Percentiles rank a stretch among this genome's conserved stretches.
These are phyloP conservation scores for Nephelium lappaceum DNA, from an alignment of 345 rosid genomes.

Conservation along the genomic window DNA sequence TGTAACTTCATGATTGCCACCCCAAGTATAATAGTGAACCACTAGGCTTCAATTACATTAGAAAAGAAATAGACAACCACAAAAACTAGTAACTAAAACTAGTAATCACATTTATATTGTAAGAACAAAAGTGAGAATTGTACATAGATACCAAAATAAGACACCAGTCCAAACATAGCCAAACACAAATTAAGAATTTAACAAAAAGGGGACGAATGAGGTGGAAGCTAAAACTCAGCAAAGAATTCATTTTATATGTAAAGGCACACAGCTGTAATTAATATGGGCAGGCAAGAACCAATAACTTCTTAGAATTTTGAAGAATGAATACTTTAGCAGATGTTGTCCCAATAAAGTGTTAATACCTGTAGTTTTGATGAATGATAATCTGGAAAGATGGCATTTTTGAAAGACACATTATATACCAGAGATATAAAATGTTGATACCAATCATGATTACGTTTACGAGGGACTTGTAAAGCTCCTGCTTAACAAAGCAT, in stretches of 20 bases:
- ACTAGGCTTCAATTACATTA: background rate
- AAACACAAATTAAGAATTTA: background rate
- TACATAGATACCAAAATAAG: background rate
- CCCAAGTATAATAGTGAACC: background rate
- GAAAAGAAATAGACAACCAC: background rate
- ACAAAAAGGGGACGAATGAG: background rate
- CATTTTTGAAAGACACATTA: background rate
- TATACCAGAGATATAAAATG: too few relatives aligned
- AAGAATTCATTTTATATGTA: background rate
- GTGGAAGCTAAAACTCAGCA: background rate
- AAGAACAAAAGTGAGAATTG: background rate
- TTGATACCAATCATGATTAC: too few relatives aligned
- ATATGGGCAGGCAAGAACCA: background rate
- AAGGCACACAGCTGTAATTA: background rate
- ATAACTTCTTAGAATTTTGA: background rate
- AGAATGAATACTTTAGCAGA: background rate
- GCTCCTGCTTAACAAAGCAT: too few relatives aligned
- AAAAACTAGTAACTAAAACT: background rate
- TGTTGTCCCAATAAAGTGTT: background rate
- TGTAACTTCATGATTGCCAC: background rate
- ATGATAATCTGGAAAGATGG: background rate
- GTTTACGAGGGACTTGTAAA: too few relatives aligned
- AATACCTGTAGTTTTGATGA: background rate
- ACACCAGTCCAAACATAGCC: background rate
- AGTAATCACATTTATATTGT: background rate